phyloP scores from a whole-genome alignment of 1,284 basidiomycete genomes.

The Crepidotus sp. region DNA sequence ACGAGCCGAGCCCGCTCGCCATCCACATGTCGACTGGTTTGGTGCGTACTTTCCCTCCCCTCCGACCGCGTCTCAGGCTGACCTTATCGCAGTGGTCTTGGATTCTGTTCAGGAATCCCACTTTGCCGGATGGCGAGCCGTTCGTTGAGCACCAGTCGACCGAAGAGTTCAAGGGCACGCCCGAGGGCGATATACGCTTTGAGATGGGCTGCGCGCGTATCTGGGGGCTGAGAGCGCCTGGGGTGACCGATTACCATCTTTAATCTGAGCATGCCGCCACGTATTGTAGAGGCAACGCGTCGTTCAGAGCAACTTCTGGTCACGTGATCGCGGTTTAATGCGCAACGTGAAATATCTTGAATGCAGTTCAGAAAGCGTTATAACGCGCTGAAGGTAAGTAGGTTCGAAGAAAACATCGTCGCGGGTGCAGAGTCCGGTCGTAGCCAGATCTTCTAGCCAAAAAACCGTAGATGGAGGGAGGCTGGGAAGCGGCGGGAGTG shows the following conservation, averaged over 20 bases:
- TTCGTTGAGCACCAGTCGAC: conserved; percentile 8
- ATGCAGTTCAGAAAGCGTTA: too few relatives aligned
- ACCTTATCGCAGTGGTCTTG: conserved; percentile 7
- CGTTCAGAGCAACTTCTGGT: neutral
- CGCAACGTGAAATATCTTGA: too few relatives aligned
- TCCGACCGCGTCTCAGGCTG: neutral
- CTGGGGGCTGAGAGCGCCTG: conserved; percentile 12
- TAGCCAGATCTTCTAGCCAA: too few relatives aligned
- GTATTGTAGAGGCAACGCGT: neutral
- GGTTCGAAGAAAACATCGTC: too few relatives aligned
- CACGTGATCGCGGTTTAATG: conserved; percentile 10
- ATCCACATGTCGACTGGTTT: conserved; percentile 14
- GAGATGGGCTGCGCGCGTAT: conserved; percentile 8
- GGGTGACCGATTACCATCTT: conserved; percentile 7
- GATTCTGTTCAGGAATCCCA: conserved; percentile 14
- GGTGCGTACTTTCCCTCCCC: neutral
- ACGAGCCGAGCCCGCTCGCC: conserved; percentile 5
- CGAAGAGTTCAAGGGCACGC: conserved; percentile 3
- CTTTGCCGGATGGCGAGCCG: neutral
- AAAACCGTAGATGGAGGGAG: too few relatives aligned
- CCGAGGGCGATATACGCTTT: conserved; percentile 4
- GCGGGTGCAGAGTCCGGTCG: too few relatives aligned
- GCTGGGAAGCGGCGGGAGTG: too few relatives aligned
- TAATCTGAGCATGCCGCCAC: neutral
- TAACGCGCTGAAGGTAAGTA: too few relatives aligned